These are phyloP conservation scores for Bathelium albidoporum DNA, from an alignment of 495 filamentous ascomycete genomes.

Conservation along the genomic window DNA sequence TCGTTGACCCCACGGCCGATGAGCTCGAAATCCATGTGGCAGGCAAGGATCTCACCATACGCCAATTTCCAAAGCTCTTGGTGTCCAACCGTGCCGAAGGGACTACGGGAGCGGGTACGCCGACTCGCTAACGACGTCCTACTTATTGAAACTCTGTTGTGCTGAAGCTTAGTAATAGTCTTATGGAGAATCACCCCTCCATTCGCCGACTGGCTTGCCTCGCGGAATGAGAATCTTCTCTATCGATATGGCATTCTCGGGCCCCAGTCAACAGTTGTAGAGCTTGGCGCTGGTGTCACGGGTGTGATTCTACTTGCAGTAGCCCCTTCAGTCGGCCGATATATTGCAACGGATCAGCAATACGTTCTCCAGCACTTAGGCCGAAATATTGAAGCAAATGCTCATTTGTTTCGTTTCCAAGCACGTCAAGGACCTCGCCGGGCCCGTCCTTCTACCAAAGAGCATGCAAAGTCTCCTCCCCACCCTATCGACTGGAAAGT, in stretches of 20 bases:
- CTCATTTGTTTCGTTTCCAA: neutral
- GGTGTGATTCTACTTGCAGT: constrained; percentile 60
- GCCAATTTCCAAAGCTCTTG: constrained; percentile 76
- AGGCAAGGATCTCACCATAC: constrained; percentile 61
- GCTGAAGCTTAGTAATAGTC: constrained; percentile 36
- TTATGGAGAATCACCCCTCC: constrained; percentile 88
- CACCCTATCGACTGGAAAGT: neutral
- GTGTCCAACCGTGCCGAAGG: constrained; percentile 67
- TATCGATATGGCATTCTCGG: constrained; percentile 47
- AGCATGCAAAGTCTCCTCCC: neutral
- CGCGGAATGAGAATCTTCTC: constrained; percentile 48
- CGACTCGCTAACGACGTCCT: constrained; percentile 7
- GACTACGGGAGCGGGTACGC: constrained; percentile 80
- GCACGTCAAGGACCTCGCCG: neutral
- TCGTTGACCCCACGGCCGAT: constrained; percentile 60
- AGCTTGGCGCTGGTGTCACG: constrained; percentile 82
- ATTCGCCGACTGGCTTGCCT: constrained; percentile 71
- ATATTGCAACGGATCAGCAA: constrained; percentile 78
- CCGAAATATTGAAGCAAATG: constrained; percentile 64
- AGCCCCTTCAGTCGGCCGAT: constrained; percentile 49
- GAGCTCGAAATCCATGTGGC: constrained; percentile 58
- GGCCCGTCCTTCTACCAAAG: neutral
- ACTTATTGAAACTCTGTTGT: neutral
- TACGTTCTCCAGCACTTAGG: constrained; percentile 68
- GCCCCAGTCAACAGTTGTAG: constrained; percentile 50